Percentiles rank a stretch among this genome's conserved stretches.
Conservation (phyloP, 2,329 filamentous ascomycete species). For the Dactylellina drechsleri region DNA sequence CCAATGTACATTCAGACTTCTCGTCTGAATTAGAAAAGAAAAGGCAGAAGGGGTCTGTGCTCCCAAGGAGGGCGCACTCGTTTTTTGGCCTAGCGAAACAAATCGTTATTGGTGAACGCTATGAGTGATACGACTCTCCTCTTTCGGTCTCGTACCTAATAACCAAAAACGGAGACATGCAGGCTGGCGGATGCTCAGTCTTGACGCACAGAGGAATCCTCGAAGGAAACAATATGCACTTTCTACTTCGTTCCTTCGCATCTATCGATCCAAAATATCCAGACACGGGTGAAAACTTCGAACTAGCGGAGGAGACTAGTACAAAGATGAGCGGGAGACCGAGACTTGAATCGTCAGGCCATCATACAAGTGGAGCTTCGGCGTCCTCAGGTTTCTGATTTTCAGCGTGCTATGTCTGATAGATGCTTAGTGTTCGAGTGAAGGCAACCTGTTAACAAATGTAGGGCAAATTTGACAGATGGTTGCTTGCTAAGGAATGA, state of each 20-base stretch:
- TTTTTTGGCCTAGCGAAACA: slow-evolving; percentile 47
- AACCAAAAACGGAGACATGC: slow-evolving; percentile 52
- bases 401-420: too few species aligned
- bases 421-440: too few species aligned
- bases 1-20: slow-evolving; percentile 5
- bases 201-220: slow-evolving; percentile 36
- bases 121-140: slow-evolving; percentile 1
- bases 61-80: slow-evolving; percentile 10
- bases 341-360: too few species aligned
- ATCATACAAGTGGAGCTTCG: too few species aligned
- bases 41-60: slow-evolving; percentile 38
- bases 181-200: slow-evolving; percentile 34
- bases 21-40: neutral
- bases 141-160: slow-evolving; percentile 48
- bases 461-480: slow-evolving; percentile 22
- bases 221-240: slow-evolving; percentile 39
- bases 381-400: too few species aligned
- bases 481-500: slow-evolving; percentile 49
- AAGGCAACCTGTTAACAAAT: too few species aligned
- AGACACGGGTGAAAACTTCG: slow-evolving; percentile 36
- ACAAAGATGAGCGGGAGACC: slow-evolving; percentile 26
- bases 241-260: neutral
- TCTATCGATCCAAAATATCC: slow-evolving; percentile 16
- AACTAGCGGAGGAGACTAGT: slow-evolving; percentile 1
- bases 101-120: slow-evolving; percentile 47